These are phyloP conservation scores for Nakaseomyces delphensis DNA, from an alignment of 1,139 yeast species.

Conservation along the genomic window DNA sequence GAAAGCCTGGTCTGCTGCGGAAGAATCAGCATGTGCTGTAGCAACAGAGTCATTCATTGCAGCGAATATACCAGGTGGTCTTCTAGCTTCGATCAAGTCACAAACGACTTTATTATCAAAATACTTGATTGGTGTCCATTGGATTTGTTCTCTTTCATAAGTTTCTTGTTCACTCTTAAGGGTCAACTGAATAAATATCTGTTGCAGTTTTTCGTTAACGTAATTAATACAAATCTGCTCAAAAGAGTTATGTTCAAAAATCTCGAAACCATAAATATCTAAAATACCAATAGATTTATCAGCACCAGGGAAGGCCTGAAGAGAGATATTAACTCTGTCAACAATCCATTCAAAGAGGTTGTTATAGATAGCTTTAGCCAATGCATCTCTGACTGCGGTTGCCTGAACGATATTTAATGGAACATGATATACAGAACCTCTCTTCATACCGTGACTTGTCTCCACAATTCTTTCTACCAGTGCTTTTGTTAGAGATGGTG, in stretches of 20 bases:
- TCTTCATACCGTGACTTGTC: constrained; percentile 76
- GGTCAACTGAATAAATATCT: constrained; percentile 90
- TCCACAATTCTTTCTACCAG: constrained; percentile 78
- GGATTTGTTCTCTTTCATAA: constrained; percentile 86
- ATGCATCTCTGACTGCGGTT: constrained; percentile 85
- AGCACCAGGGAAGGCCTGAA: constrained; percentile 42
- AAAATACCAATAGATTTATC: constrained; percentile 82
- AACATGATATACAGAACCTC: constrained; percentile 91
- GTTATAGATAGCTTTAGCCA: constrained; percentile 90
- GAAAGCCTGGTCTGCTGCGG: constrained; percentile 94
- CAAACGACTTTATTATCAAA: constrained; percentile 96
- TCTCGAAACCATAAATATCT: constrained; percentile 97
- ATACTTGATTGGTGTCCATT: constrained; percentile 97
- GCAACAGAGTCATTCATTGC: constrained; percentile 96
- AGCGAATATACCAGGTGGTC: constrained; percentile 97
- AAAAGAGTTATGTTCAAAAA: constrained; percentile 91
- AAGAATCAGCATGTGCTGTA: constrained; percentile 96
- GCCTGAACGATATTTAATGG: constrained; percentile 92
- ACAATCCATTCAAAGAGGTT: constrained; percentile 97
- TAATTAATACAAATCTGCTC: constrained; percentile 96
- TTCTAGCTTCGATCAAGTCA: constrained; percentile 85
- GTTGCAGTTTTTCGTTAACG: constrained; percentile 95
- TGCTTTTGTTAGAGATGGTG: constrained; percentile 56
- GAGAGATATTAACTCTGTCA: constrained; percentile 77
- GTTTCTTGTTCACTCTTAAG: constrained; percentile 96